Base-by-base conservation (phyloP, 176 grass and related monocot species). In the Metroxylon sagu region DNA sequence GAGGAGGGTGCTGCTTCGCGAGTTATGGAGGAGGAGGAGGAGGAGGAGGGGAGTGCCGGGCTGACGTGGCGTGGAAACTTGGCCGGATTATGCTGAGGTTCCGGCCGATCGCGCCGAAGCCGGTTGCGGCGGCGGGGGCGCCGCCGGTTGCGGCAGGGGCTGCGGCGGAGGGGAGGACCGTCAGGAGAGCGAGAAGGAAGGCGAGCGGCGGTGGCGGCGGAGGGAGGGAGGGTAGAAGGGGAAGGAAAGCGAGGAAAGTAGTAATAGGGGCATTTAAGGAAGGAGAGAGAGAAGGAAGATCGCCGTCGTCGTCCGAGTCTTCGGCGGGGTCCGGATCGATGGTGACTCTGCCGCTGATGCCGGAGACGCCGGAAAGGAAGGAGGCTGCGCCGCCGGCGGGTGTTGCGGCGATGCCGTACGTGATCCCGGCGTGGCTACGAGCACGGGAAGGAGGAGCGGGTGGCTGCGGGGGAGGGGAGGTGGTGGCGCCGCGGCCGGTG, bases 41-140 rank as follows among this genome's bases (percentile, higher is more conserved):
- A 0, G 35, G 35, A 0, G 35, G 6, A 8, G 30, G 28, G 28
- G 28, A 29, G 1, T 39, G 31, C 10, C 7, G 60, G 25, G 67
- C 54, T 4, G 57, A 30, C 25, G 48, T 49, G 19, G 76, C 78
- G 64, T 80, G 81, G 83, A 67, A 77, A 54, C 71, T 88, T 57
- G 92, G 84, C 14, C 66, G 23, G 23, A 78, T 88, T 67, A 85
- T 97, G 93, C 78, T 85, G 7, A 80, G 84, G 78, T 97, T 75
- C 49, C 70, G 93, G 10, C 93, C 93, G 48, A 97, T 97, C 49
- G 93, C 87, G 19, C 93, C 93, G 16, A 91, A 91, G 70, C 87
- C 87, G 5, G 72, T 63, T 12, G 61, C 67, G 1, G 76, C 79
- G 74, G 61, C 78, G 15, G 49, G 26, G 5, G 49, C 26, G 35